Base-by-base conservation (phyloP, 2,329 filamentous ascomycete species). In the Phyllosticta ampelicida region DNA sequence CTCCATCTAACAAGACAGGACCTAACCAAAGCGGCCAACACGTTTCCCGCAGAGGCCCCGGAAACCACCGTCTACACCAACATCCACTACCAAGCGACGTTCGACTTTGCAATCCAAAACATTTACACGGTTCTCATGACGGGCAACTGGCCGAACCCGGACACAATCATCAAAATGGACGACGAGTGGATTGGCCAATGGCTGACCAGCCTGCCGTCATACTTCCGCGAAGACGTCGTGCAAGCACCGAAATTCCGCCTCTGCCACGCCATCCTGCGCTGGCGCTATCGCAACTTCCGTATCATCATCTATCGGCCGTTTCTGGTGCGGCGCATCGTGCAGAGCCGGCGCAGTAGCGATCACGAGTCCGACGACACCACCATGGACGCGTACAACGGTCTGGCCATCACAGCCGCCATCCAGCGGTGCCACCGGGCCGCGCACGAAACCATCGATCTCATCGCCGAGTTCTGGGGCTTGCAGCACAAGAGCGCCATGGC, bases 281-380 rank as follows among this genome's bases (percentile, higher is more conserved):
- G 75, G 73, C 70, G 76, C 9, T 69, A 69, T 48, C 69, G 73
- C 9, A 78, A 78, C 56, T 67, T 78, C 49, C 69, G 74, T 19
- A 76, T 78, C 61, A 74, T 78, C 54, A 77, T 78, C 69, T 77
- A 77, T 61, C 66, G 76, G 2, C 73, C 76, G 0, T 77, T 77
- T 51, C 70, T 78, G 18, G 74, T 78, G 23, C 70, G 73, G 1
- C 68, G 67, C 51, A 65, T 70, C 30, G 65, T 57, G 9, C 55
- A 29, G 11, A 56, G 51, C 26, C 26, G 48, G n/a, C 16, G 26
- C 48, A 19, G 10, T 5, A n/a, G 21, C n/a, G 6, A 51, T 1
- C 48, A 36, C 19, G 48, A 51, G 8, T n/a, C 19, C 28, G 28
- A 29, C 3, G 48, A 21, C n/a, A n/a, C n/a, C n/a, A n/a, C n/a